phyloP scores from a whole-genome alignment of 2,329 filamentous ascomycete genomes.

The Tetracladium maxilliforme region DNA sequence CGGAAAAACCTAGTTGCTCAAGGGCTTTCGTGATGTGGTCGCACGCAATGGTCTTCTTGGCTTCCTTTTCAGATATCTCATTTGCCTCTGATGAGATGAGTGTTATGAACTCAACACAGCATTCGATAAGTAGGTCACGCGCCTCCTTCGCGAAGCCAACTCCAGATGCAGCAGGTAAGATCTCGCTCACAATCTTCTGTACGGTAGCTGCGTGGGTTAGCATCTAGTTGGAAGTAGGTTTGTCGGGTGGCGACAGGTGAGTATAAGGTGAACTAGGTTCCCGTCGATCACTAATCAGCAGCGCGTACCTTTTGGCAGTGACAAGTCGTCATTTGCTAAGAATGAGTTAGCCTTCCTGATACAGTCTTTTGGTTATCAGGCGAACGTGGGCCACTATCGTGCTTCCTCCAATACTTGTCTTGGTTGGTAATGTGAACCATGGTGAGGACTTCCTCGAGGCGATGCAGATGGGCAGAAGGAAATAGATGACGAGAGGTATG shows the following conservation, averaged over 20 bases:
- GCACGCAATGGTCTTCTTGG: slow-evolving; percentile 97
- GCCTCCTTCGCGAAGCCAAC: slow-evolving; percentile 90
- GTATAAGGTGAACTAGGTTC: background rate
- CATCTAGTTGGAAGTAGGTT: background rate
- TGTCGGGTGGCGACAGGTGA: background rate
- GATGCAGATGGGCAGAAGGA: slow-evolving; percentile 3
- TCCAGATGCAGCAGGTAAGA: slow-evolving; percentile 62
- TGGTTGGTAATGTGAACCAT: too few relatives aligned
- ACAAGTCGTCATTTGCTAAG: slow-evolving; percentile 47
- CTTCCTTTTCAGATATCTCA: slow-evolving; percentile 96
- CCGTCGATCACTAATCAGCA: background rate
- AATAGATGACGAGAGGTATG: slow-evolving; percentile 5
- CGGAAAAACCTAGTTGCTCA: slow-evolving; percentile 79
- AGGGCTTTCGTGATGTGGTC: slow-evolving; percentile 95
- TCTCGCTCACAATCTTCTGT: slow-evolving; percentile 87
- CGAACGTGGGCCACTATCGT: too few relatives aligned
- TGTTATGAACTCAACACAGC: slow-evolving; percentile 98
- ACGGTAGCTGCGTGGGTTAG: slow-evolving; percentile 36
- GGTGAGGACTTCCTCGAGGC: too few relatives aligned
- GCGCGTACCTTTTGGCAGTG: slow-evolving; percentile 43
- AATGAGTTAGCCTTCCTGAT: slow-evolving; percentile 15
- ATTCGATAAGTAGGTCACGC: slow-evolving; percentile 89
- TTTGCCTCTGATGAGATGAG: slow-evolving; percentile 97
- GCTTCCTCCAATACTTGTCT: too few relatives aligned
- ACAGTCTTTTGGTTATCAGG: too few relatives aligned